Percentiles rank a stretch among this genome's conserved stretches.
phyloP scores from a whole-genome alignment of 2,329 filamentous ascomycete genomes.

The Epichloe baconii region DNA sequence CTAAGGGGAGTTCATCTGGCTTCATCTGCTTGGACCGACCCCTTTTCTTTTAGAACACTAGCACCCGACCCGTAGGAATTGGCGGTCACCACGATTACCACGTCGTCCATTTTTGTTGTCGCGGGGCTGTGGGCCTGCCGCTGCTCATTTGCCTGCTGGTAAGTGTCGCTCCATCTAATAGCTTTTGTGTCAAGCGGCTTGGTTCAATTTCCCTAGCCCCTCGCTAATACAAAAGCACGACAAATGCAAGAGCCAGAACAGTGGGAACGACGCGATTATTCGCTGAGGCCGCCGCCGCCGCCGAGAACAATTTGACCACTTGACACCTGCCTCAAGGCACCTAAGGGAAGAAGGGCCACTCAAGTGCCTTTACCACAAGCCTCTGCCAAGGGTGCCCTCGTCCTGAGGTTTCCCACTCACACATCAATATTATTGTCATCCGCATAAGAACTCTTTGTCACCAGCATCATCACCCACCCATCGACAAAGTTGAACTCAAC shows the following conservation, averaged over 20 bases:
- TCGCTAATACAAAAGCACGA: neutral
- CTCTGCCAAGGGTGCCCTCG: neutral
- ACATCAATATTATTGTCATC: neutral
- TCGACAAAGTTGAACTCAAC: neutral
- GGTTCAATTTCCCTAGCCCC: neutral
- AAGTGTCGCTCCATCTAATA: neutral
- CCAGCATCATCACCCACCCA: neutral
- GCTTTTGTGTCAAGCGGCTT: neutral
- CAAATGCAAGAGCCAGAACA: neutral
- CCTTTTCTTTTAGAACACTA: neutral
- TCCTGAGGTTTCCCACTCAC: neutral
- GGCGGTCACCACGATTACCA: neutral
- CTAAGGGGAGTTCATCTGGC: neutral
- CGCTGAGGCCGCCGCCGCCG: too few species aligned
- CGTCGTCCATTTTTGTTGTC: neutral
- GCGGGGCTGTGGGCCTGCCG: neutral
- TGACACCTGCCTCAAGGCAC: too few species aligned
- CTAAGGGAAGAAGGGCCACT: too few species aligned
- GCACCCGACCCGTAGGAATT: neutral
- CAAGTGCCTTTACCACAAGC: too few species aligned
- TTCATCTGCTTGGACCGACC: neutral
- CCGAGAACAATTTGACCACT: too few species aligned
- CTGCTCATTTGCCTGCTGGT: neutral
- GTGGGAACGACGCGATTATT: too few species aligned
- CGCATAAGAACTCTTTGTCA: neutral